Evolutionary conservation across 2,329 filamentous ascomycete species (phyloP), one percentile per base, ranked within the genome.

Genomic region (Colletotrichum lini): DNA sequence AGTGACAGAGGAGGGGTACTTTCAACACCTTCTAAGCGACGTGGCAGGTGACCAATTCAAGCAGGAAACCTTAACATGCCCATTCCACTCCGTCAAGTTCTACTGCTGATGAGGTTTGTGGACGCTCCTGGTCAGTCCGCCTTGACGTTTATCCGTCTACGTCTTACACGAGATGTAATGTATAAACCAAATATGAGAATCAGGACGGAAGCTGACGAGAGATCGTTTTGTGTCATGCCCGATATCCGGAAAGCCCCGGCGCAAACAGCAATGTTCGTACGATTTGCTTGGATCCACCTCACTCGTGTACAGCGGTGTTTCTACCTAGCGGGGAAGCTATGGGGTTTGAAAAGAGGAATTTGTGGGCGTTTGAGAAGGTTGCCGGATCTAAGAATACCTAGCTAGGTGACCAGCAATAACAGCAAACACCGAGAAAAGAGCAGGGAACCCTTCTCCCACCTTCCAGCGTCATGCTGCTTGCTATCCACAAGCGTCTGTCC

Each of bases 281-380:
- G 50, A 58, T 68, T n/a, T 49, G 13, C 1, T 23, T 16, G 45
- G 65, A 40, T 57, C 57, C 52, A 63, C 40, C 3, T 8, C 12
- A 38, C 53, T 40, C 16, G 9, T 38, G 9, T 40, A 21, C 65
- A 40, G 47, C 35, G 68, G 47, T 23, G 57, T 63, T 53, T 53
- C 47, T 35, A 58, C 35, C 35, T 12, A 38, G 35, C 35, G 35
- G n/a, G 38, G 45, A 44, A 38, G 9, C 35, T 45, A 52, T 18
- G 59, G 59, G 26, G 26, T 9, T 26, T 38, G 30, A 30, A 54
- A n/a, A 54, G 10, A 42, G 63, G 8, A 35, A 47, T 40, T 60
- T 40, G 62, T 56, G 50, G 65, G 50, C 40, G 13, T 64, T 66
- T 60, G 15, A 26, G 12, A 50, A n/a, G 47, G 18, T 26, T 18